Conservation (phyloP, 768 basidiomycete species). For the Stropharia rugosoannulata region DNA sequence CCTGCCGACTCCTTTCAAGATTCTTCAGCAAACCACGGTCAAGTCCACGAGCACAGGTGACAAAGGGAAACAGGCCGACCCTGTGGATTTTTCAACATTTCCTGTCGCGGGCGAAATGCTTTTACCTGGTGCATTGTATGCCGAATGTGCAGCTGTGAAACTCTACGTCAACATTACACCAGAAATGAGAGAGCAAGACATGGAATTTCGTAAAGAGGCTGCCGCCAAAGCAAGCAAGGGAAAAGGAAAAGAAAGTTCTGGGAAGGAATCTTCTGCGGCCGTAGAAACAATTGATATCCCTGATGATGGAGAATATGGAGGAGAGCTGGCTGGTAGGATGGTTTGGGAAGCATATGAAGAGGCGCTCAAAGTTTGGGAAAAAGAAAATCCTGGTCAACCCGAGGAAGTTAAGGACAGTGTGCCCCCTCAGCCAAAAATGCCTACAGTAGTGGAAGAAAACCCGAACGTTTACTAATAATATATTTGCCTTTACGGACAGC, state of each 20-base stretch:
- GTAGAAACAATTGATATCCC: constrained; percentile 38
- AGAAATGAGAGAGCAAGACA: constrained; percentile 16
- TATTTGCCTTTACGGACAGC: not conserved
- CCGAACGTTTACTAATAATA: not conserved
- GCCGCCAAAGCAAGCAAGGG: constrained; percentile 9
- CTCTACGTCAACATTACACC: constrained; percentile 32
- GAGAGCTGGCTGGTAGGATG: constrained; percentile 61
- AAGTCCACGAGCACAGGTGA: constrained; percentile 5
- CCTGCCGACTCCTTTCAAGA: constrained; percentile 77
- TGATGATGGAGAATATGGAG: constrained; percentile 72
- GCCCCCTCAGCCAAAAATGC: not conserved
- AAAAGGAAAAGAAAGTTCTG: constrained; percentile 20
- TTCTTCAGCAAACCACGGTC: constrained; percentile 29
- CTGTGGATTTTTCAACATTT: constrained; percentile 13
- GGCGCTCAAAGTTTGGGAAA: constrained; percentile 68
- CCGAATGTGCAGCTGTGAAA: constrained; percentile 68
- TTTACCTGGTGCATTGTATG: constrained; percentile 76
- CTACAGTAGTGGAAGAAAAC: constrained; percentile 1
- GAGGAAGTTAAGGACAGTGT: constrained; percentile 9
- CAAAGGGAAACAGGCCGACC: constrained; percentile 4
- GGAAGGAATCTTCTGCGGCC: constrained; percentile 20
- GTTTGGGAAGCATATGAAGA: constrained; percentile 80
- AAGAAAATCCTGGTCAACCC: constrained; percentile 28
- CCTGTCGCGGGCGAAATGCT: constrained; percentile 58
- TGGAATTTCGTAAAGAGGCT: constrained; percentile 7